These are phyloP conservation scores for Sporisorium exsertum DNA, from an alignment of 1,284 basidiomycete species.

Conservation along the genomic window DNA sequence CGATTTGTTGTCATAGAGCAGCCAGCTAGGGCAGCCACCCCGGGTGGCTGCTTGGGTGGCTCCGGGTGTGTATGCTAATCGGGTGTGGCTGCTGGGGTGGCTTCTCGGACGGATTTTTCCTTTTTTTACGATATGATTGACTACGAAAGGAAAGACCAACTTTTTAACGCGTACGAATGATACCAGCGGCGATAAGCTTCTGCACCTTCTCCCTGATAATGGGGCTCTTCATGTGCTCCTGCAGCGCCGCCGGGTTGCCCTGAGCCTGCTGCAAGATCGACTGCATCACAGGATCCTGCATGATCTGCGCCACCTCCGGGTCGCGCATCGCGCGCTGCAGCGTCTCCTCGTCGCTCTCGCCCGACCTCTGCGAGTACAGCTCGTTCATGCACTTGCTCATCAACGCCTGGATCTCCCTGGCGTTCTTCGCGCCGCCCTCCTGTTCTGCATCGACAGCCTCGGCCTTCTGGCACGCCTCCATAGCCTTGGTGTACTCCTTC, in stretches of 20 bases:
- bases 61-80: too few species aligned
- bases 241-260: slow-evolving; percentile 84
- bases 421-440: slow-evolving; percentile 52
- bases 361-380: slow-evolving; percentile 82
- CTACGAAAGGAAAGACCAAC: not conserved
- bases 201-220: slow-evolving; percentile 84
- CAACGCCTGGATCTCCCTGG: slow-evolving; percentile 59
- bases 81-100: too few species aligned
- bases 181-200: slow-evolving; percentile 92
- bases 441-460: slow-evolving; percentile 51
- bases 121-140: too few species aligned
- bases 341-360: slow-evolving; percentile 92
- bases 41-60: too few species aligned
- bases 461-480: slow-evolving; percentile 63
- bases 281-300: slow-evolving; percentile 72
- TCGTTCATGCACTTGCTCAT: slow-evolving; percentile 75
- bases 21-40: too few species aligned
- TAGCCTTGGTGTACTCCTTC: slow-evolving; percentile 86
- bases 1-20: too few species aligned
- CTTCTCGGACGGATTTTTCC: too few species aligned
- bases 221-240: slow-evolving; percentile 94
- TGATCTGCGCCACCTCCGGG: slow-evolving; percentile 85
- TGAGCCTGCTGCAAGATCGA: slow-evolving; percentile 96
- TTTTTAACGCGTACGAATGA: slow-evolving; percentile 74
- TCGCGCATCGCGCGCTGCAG: slow-evolving; percentile 94